phyloP scores from a whole-genome alignment of 495 filamentous ascomycete species.

The Hyaloscypha finlandica region DNA sequence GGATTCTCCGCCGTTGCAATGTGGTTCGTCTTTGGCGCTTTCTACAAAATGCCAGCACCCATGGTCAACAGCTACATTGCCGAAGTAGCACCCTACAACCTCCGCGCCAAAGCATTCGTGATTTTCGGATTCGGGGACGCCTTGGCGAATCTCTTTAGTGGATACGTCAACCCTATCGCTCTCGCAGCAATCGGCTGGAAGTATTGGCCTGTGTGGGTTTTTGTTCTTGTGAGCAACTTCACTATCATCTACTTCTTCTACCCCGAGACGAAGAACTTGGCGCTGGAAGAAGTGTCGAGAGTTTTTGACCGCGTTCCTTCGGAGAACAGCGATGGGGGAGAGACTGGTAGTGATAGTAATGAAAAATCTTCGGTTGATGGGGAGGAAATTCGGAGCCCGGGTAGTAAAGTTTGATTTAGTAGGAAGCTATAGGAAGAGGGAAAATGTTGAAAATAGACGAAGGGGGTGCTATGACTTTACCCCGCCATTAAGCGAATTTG shows the following conservation, averaged over 20 bases:
- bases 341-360: not conserved
- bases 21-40: conserved; percentile 34
- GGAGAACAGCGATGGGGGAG: not conserved
- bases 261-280: conserved; percentile 25
- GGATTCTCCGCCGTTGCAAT: conserved; percentile 24
- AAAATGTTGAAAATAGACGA: not conserved
- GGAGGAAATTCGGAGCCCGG: not conserved
- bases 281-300: conserved; percentile 17
- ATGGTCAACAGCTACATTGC: conserved; percentile 48
- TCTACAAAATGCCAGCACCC: conserved; percentile 41
- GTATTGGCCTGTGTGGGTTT: conserved; percentile 44
- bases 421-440: not conserved
- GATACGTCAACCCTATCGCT: conserved; percentile 38
- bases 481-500: too few species aligned
- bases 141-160: conserved; percentile 17
- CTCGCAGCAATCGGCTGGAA: conserved; percentile 39
- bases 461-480: not conserved
- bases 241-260: conserved; percentile 25
- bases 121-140: conserved; percentile 19
- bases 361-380: not conserved
- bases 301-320: not conserved
- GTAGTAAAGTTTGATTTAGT: not conserved
- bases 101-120: conserved; percentile 55
- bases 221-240: conserved; percentile 34
- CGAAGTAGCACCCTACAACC: conserved; percentile 56